Evolutionary conservation across 106 monocot species (phyloP), one percentile per base, ranked within the genome.

Genomic region (Dioscorea dumetorum): DNA sequence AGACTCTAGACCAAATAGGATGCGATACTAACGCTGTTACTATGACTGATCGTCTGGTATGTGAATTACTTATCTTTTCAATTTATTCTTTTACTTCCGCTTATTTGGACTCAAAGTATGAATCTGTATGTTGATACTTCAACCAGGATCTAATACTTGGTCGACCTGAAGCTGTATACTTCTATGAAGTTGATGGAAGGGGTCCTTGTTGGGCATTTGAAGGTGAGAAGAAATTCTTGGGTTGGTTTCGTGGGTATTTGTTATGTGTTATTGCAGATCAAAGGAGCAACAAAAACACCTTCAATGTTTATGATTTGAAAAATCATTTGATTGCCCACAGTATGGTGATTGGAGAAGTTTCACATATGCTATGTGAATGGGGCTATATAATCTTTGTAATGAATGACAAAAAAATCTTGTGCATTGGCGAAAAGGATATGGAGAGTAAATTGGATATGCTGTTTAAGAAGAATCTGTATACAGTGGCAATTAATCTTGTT

Each of bases 141-240:
- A 54, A 18, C 4, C 77, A 97, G 95, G 95, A 97, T 79, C 76
- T 97, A 21, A 89, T 97, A 69, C 74, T 97, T 70, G 95, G 95
- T 70, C 86, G 88, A 5, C 88, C 91, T 58, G 95, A 97, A 78
- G 95, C 95, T 82, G 89, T 97, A 14, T 97, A 89, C 74, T 97
- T 97, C 58, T 97, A 91, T 75, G 95, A 97, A 74, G 78, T 86
- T 59, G 91, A 92, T 79, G 91, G 95, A 11, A 67, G 89, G 73
- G 95, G 95, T 70, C 95, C 91, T 69, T 97, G 95, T 77, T 97
- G 95, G 95, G 91, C 89, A 59, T 97, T 92, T 78, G 89, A 97
- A 41, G 95, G 95, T 58, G 88, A 91, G 73, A 97, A 97, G 69
- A 97, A 85, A 63, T 89, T 97, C 57, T 66, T 97, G 56, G 84